phyloP scores from a whole-genome alignment of 495 filamentous ascomycete genomes.

The Xylaria sp. region DNA sequence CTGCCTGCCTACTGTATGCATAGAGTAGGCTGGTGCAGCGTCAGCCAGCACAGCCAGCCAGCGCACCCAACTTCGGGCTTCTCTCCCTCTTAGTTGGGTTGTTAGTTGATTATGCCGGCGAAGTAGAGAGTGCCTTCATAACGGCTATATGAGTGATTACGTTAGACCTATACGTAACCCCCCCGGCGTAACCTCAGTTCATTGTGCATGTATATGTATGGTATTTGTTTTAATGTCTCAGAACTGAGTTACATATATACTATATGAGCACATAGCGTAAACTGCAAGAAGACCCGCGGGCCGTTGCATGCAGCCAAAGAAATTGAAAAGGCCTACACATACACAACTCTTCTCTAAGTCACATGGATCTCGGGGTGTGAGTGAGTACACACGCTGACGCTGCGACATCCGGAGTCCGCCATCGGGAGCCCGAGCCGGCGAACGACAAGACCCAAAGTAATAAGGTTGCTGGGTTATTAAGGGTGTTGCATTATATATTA shows the following conservation, averaged over 20 bases:
- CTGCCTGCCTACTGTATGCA: not conserved
- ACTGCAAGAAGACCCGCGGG: not conserved
- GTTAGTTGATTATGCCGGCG: not conserved
- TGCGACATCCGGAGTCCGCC: constrained; percentile 15
- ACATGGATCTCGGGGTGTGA: not conserved
- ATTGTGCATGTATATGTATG: not conserved
- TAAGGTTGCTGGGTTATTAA: not conserved
- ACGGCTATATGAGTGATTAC: not conserved
- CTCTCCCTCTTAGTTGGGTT: not conserved
- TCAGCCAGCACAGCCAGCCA: too few species aligned
- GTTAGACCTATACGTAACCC: not conserved
- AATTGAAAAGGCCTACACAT: too few species aligned
- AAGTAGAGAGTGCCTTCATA: not conserved
- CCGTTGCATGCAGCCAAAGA: not conserved
- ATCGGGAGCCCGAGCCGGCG: constrained; percentile 11
- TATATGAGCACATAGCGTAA: not conserved
- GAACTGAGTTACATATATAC: not conserved
- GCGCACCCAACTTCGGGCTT: not conserved
- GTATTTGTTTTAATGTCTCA: not conserved
- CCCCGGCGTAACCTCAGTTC: not conserved
- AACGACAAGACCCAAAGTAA: not conserved
- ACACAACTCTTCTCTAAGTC: not conserved
- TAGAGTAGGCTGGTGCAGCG: not conserved
- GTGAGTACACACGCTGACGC: too few species aligned
- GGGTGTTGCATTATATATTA: not conserved